Base-by-base conservation (phyloP, 176 grass and related monocot species). In the Tillandsia fasciculata region DNA sequence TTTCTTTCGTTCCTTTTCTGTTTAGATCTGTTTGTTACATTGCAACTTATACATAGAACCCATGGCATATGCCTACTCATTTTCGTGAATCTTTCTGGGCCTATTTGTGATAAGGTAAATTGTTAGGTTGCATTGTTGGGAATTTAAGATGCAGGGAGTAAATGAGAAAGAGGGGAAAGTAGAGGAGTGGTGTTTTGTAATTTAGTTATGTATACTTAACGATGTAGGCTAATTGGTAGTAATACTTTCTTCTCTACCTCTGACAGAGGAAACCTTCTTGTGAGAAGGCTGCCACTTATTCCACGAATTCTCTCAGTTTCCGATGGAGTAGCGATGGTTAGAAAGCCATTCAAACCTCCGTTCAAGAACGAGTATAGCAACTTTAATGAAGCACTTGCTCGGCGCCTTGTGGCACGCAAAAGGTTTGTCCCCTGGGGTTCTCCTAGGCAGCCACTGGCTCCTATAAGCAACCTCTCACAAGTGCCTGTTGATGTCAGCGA, bases 301-400 rank as follows among this genome's bases (percentile, higher is more conserved):
- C 89, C 87, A 59, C 84, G 82, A 68, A 93, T 99, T 68, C 89
- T 99, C 74, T 93, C 87, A 22, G 87, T 99, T 77, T 87, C 94
- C 78, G 84, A 99, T 61, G 89, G 78, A 59, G 84, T 89, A 65
- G 89, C 77, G 10, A 78, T 90, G 70, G 89, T 84, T 72, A 84
- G 90, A 68, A 99, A 90, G 51, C 94, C 94, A 66, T 93, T 99
- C 74, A 99, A 99, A 78, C 87, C 89, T 83, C 89, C 87, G 49
- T 86, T 79, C 26, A 71, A 75, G 68, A 90, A 84, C 0, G 82
- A 82, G 72, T 90, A 99, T 59, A 83, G 72, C 74, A 74, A 90
- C 50, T 77, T 83, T 64, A 93, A 82, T 69, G 75, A 87, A 66
- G 84, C 86, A 54, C 80, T 99, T 75, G 63, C 72, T 76, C 79